phyloP scores from a whole-genome alignment of 2,329 filamentous ascomycete genomes.

The Alternaria solani region DNA sequence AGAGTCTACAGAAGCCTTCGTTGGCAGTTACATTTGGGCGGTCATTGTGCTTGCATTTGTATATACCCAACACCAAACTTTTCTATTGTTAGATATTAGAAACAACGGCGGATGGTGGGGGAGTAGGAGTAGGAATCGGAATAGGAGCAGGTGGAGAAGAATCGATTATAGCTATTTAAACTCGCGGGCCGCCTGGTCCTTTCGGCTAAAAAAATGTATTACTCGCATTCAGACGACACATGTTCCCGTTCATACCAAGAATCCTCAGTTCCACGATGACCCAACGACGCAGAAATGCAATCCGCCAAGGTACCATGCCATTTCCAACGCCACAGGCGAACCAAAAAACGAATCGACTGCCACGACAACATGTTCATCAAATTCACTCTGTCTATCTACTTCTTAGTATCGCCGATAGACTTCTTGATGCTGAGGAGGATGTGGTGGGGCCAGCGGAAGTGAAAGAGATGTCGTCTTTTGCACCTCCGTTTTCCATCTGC shows the following conservation, averaged over 20 bases:
- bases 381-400: neutral
- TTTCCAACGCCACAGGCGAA: too few species aligned
- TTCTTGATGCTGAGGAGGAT: neutral
- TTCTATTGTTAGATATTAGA: conserved; percentile 2
- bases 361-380: too few species aligned
- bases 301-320: too few species aligned
- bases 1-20: conserved; percentile 5
- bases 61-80: conserved; percentile 6
- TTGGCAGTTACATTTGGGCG: neutral
- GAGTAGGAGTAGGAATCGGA: neutral
- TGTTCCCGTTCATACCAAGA: too few species aligned
- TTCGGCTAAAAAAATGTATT: neutral
- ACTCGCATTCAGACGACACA: too few species aligned
- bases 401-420: neutral
- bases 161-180: neutral
- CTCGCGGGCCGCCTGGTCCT: neutral
- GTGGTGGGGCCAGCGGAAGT: neutral
- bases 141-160: conserved; percentile 1
- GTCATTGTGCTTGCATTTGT: conserved; percentile 1
- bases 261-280: too few species aligned
- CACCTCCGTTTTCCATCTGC: neutral
- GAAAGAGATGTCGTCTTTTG: neutral
- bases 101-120: neutral
- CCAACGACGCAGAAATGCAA: too few species aligned
- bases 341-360: too few species aligned